Evolutionary conservation across 1,284 basidiomycete species (phyloP).

Genomic region (Heterobasidion irregulare): DNA sequence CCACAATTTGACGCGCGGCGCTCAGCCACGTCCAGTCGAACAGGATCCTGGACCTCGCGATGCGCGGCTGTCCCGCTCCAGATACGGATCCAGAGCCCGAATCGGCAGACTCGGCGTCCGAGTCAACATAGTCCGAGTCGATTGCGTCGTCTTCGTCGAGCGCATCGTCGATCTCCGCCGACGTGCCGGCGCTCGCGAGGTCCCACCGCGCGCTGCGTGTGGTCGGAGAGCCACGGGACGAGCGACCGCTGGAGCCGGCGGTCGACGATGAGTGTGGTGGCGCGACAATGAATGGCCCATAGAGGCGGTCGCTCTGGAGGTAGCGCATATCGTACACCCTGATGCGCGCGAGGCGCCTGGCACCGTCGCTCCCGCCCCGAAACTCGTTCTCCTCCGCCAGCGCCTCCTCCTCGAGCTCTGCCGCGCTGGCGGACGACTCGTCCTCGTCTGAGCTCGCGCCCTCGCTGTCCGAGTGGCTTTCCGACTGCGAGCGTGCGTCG

Average conservation of each 20-base stretch:
- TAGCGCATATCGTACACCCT: conserved; percentile 41
- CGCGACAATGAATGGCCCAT: conserved; percentile 36
- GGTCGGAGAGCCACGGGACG: too few species aligned
- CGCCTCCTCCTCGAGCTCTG: neutral
- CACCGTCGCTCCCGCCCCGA: conserved; percentile 9
- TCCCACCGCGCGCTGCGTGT: too few species aligned
- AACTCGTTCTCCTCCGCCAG: conserved; percentile 1
- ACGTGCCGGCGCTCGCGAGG: neutral
- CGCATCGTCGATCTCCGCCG: conserved; percentile 6
- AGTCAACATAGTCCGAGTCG: conserved; percentile 1
- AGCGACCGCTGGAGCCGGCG: too few species aligned
- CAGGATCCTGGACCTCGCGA: neutral
- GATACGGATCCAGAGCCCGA: neutral
- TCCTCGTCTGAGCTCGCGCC: neutral
- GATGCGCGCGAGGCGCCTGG: conserved; percentile 30
- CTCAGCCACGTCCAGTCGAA: conserved; percentile 23
- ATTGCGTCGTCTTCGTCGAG: conserved; percentile 8
- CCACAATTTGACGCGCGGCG: conserved; percentile 18
- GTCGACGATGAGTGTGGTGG: too few species aligned
- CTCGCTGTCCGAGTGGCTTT: neutral
- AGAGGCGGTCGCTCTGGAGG: conserved; percentile 29
- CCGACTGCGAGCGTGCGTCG: neutral
- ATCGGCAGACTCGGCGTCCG: neutral
- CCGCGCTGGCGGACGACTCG: neutral
- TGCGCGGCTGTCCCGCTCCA: neutral